Percentiles rank a stretch among this genome's conserved stretches.
phyloP scores from a whole-genome alignment of 768 basidiomycete genomes.

The Auricularia sp. region DNA sequence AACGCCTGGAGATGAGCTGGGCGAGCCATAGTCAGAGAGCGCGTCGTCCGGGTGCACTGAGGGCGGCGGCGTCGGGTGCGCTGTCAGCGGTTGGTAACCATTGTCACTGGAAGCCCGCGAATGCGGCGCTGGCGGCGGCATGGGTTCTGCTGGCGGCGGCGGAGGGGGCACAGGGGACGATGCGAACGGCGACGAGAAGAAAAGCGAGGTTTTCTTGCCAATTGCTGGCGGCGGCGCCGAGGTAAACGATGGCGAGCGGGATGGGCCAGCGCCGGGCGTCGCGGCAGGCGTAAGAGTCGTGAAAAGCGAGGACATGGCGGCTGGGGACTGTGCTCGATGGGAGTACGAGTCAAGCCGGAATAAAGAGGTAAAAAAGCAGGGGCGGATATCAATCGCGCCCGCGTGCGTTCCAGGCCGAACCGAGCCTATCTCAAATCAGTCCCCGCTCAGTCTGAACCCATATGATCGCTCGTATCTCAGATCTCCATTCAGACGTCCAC shows the following conservation, averaged over 20 bases:
- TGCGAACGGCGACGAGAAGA: constrained; percentile 19
- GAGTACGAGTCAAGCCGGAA: neutral
- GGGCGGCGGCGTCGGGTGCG: neutral
- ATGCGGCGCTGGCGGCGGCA: neutral
- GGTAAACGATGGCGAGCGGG: neutral
- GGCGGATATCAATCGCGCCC: neutral
- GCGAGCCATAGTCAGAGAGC: neutral
- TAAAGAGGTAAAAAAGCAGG: neutral
- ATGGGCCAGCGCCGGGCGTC: neutral
- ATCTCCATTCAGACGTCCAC: no score
- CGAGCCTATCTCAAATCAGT: neutral
- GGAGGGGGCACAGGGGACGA: constrained; percentile 28
- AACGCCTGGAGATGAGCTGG: neutral
- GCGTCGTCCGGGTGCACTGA: neutral
- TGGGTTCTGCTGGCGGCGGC: constrained; percentile 3
- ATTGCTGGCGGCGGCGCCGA: constrained; percentile 14
- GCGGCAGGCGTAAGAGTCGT: neutral
- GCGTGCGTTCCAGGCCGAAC: neutral
- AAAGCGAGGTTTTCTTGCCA: constrained; percentile 35
- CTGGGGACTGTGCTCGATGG: neutral
- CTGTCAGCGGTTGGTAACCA: neutral
- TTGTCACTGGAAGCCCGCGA: neutral
- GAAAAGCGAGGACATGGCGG: neutral
- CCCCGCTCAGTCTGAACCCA: no score
- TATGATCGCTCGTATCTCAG: no score